Conservation (phyloP, 1,284 basidiomycete species). For the Leccinum fallax region DNA sequence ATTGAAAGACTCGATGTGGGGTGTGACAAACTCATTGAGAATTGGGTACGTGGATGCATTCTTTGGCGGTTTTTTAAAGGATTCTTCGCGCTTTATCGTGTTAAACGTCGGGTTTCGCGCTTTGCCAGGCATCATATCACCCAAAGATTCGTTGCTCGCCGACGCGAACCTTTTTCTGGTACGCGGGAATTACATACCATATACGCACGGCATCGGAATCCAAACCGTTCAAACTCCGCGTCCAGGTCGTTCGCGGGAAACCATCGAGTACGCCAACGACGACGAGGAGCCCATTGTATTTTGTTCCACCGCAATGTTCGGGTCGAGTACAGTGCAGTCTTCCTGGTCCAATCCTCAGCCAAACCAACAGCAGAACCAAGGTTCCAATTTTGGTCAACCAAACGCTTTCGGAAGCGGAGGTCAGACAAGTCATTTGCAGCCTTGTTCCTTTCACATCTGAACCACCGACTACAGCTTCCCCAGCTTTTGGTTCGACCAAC, state of each 20-base stretch:
- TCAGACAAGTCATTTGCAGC: slow-evolving; percentile 39
- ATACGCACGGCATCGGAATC: slow-evolving; percentile 20
- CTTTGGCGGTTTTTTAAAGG: slow-evolving; percentile 79
- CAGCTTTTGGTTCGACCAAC: slow-evolving; percentile 40
- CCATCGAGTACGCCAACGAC: slow-evolving; percentile 24
- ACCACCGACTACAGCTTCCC: slow-evolving; percentile 38
- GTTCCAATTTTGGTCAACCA: slow-evolving; percentile 52
- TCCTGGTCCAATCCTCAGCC: slow-evolving; percentile 67
- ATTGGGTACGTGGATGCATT: slow-evolving; percentile 76
- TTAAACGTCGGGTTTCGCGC: slow-evolving; percentile 65
- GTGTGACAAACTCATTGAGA: slow-evolving; percentile 91
- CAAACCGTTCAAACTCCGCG: slow-evolving; percentile 23
- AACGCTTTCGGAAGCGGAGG: slow-evolving; percentile 49
- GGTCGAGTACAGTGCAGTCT: slow-evolving; percentile 50
- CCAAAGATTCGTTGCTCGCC: not conserved
- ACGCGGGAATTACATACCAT: slow-evolving; percentile 24
- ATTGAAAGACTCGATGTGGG: slow-evolving; percentile 97
- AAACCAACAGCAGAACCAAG: slow-evolving; percentile 45
- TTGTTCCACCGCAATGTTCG: slow-evolving; percentile 55
- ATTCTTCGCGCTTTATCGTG: slow-evolving; percentile 82
- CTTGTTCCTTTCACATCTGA: slow-evolving; percentile 36
- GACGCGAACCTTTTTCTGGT: slow-evolving; percentile 11
- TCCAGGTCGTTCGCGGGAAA: slow-evolving; percentile 16
- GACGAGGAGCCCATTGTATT: slow-evolving; percentile 22
- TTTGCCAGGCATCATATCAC: slow-evolving; percentile 39